These are phyloP conservation scores for Diophrys appendiculata DNA, from an alignment of 73 alveolate species.

Conservation along the genomic window DNA sequence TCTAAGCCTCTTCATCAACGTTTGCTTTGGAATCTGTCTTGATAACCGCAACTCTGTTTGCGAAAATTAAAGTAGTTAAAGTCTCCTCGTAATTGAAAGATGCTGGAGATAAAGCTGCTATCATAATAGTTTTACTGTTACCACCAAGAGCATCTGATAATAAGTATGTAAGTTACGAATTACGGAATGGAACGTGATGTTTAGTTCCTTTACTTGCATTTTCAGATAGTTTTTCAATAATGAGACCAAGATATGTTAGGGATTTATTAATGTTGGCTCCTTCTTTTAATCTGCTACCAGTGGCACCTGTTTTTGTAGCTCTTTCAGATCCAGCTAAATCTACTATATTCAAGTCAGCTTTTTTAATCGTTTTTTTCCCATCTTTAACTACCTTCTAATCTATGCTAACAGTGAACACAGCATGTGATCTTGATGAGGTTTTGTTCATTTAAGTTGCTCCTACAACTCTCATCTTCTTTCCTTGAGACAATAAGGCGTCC, in stretches of 20 bases:
- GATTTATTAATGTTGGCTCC: slow-evolving; percentile 83
- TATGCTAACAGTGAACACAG: slow-evolving; percentile 88
- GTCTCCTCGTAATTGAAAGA: slow-evolving; percentile 60
- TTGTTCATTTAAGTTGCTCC: slow-evolving; percentile 97
- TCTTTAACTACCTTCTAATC: not conserved
- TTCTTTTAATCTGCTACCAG: slow-evolving; percentile 82
- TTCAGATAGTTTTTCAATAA: slow-evolving; percentile 79
- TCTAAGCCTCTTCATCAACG: slow-evolving; percentile 17
- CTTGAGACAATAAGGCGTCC: slow-evolving; percentile 76
- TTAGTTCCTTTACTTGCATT: slow-evolving; percentile 30
- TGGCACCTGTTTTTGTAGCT: slow-evolving; percentile 79
- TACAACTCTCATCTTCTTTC: slow-evolving; percentile 89
- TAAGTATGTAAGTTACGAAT: slow-evolving; percentile 58
- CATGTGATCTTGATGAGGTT: slow-evolving; percentile 92
- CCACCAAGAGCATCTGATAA: slow-evolving; percentile 60
- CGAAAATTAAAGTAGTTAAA: slow-evolving; percentile 32
- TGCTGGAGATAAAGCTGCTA: slow-evolving; percentile 68
- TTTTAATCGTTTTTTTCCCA: slow-evolving; percentile 51
- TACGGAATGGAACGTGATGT: slow-evolving; percentile 73
- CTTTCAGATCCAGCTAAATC: slow-evolving; percentile 93
- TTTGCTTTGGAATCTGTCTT: slow-evolving; percentile 1
- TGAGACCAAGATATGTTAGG: slow-evolving; percentile 77
- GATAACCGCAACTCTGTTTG: slow-evolving; percentile 21
- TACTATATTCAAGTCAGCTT: slow-evolving; percentile 74
- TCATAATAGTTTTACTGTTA: slow-evolving; percentile 63